A percentile compares a stretch with the other conserved stretches of the same genome.
Evolutionary conservation across 2,329 filamentous ascomycete species (phyloP).

Genomic region (Hypoxylon sp.): DNA sequence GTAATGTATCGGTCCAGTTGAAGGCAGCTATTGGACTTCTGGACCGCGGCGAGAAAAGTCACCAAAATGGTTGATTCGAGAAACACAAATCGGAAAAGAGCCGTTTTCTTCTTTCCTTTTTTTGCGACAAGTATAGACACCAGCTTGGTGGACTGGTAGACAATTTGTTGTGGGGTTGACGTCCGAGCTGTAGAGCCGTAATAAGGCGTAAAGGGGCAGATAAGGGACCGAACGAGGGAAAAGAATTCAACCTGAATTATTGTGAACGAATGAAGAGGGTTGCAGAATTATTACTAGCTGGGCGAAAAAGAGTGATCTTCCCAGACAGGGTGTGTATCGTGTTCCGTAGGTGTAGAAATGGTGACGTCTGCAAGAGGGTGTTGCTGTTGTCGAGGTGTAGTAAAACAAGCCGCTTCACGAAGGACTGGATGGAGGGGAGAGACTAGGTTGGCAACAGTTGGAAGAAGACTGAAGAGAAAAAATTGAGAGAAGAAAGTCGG

Average conservation of each 20-base stretch:
- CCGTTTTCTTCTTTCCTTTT: neutral
- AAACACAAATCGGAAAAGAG: constrained; percentile 16
- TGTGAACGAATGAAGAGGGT: constrained; percentile 28
- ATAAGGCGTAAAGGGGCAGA: constrained; percentile 1
- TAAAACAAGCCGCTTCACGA: constrained; percentile 37
- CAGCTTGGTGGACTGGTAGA: neutral
- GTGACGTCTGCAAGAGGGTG: constrained; percentile 26
- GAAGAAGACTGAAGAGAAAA: constrained; percentile 25
- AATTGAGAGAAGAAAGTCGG: constrained; percentile 23
- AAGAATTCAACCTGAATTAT: constrained; percentile 23
- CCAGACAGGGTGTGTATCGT: constrained; percentile 26
- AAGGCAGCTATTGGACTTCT: neutral
- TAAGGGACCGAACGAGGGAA: constrained; percentile 10
- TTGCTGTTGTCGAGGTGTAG: constrained; percentile 22
- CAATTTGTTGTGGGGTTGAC: constrained; percentile 3
- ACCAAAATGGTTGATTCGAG: neutral
- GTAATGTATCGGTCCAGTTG: constrained; percentile 1
- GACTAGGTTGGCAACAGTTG: constrained; percentile 19
- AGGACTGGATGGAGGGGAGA: constrained; percentile 25
- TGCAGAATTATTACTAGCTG: constrained; percentile 33
- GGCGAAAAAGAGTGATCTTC: constrained; percentile 44
- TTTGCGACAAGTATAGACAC: constrained; percentile 16
- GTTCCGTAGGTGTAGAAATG: constrained; percentile 40
- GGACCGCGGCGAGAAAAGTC: neutral
- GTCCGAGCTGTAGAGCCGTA: neutral